Evolutionary conservation across 2,329 filamentous ascomycete species (phyloP), one percentile per base, ranked within the genome.

Genomic region (Talaromyces sp.): DNA sequence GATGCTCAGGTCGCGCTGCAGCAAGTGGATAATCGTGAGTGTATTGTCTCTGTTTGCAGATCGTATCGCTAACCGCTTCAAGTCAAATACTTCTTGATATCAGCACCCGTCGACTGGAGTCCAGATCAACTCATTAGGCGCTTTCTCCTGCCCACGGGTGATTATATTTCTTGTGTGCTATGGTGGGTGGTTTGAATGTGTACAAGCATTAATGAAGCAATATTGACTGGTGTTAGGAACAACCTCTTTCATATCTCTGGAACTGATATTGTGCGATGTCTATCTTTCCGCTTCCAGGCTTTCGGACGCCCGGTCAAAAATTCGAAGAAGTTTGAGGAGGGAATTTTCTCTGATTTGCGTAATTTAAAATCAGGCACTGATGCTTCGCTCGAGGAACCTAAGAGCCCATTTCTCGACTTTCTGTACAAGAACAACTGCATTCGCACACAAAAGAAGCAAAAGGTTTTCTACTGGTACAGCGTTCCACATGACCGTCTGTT

Each of bases 361-460:
- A 99, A 99, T 79, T 86, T 99, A 71, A 99, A 99, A 82, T 96
- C 95, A 27, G 95, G 95, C 70, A 98, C 94, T 72, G 95, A 99
- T 83, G 95, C 95, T 58, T 97, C 95, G 48, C 88, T 99, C 67
- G 95, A 99, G 81, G 95, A 99, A 83, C 95, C 95, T 64, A 99
- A 99, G 85, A 98, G 94, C 81, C 90, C 91, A 1, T 99, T 99
- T 82, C 87, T 99, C 67, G 95, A 99, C 80, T 99, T 98, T 78
- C 85, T 99, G 52, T 99, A 99, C 88, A 99, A 99, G 86, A 99
- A 99, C 87, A 99, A 99, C 84, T 99, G 95, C 85, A 99, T 99
- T 72, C 90, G 95, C 72, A 99, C 95, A 43, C 95, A 99, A 81
- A 99, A 99, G 88, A 99, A 99, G 86, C 95, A 99, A 77, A 99